Conservation (phyloP, 2,329 filamentous ascomycete species). For the Xylariaceae sp. region DNA sequence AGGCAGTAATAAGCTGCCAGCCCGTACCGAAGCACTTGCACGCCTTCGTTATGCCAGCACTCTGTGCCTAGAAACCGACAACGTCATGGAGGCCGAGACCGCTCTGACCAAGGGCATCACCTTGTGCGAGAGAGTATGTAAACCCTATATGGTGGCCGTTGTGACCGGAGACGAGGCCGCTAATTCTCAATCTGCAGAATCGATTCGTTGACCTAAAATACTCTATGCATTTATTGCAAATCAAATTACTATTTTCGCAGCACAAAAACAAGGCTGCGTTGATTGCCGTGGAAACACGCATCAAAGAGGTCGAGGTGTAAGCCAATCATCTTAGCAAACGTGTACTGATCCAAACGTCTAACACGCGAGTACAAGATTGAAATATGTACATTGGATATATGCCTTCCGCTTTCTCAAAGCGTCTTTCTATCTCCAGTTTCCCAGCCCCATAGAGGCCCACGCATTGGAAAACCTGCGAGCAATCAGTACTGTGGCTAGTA, state of each 20-base stretch:
- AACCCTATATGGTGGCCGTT: background rate
- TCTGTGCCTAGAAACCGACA: constrained; percentile 72
- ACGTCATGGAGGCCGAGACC: constrained; percentile 68
- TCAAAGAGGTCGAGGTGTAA: constrained; percentile 63
- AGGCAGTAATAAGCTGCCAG: constrained; percentile 55
- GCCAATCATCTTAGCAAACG: constrained; percentile 23
- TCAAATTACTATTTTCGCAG: constrained; percentile 63
- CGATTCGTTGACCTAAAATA: constrained; percentile 67
- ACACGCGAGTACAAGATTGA: constrained; percentile 38
- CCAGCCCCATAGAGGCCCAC: constrained; percentile 56
- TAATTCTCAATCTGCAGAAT: constrained; percentile 36
- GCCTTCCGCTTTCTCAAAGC: constrained; percentile 72
- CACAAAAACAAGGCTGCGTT: constrained; percentile 69
- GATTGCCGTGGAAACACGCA: constrained; percentile 66
- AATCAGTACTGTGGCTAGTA: constrained; percentile 56
- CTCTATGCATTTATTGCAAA: constrained; percentile 69
- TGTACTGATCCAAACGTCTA: constrained; percentile 1
- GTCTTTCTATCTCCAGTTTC: constrained; percentile 61
- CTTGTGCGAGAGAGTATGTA: constrained; percentile 59
- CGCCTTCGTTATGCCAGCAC: constrained; percentile 68
- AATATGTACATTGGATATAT: constrained; percentile 70
- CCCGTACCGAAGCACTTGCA: constrained; percentile 65
- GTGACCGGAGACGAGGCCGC: constrained; percentile 16
- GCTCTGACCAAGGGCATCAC: constrained; percentile 67
- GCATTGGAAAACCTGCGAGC: constrained; percentile 66